A percentile compares a stretch with the other conserved stretches of the same genome.
Evolutionary conservation across 179 eudicot species (phyloP).

Genomic region (Beta lomatogona): DNA sequence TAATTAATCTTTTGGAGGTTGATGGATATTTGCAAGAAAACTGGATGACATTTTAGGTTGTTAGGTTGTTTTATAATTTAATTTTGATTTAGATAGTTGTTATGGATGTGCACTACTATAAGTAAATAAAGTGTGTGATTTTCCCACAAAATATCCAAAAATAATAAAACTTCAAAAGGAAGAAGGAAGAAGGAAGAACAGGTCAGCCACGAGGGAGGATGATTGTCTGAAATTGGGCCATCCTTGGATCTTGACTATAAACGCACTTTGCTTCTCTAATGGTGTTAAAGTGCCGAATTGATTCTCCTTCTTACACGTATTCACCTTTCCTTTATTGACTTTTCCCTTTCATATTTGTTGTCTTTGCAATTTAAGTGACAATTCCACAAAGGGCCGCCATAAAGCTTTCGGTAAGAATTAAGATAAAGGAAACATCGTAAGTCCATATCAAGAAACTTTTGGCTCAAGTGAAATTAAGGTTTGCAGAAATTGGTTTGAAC

Average conservation of each 20-base stretch:
- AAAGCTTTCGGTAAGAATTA: background rate
- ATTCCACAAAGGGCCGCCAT: conserved; percentile 6
- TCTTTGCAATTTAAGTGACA: conserved; percentile 29
- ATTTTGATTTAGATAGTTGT: too few species aligned
- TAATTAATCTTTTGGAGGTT: too few species aligned
- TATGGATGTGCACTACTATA: too few species aligned
- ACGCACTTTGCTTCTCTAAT: conserved; percentile 23
- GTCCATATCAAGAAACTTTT: background rate
- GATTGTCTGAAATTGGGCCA: background rate
- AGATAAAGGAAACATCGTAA: background rate
- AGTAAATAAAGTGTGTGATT: too few species aligned
- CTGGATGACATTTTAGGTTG: too few species aligned
- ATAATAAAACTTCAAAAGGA: background rate
- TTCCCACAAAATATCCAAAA: too few species aligned
- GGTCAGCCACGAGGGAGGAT: conserved; percentile 30
- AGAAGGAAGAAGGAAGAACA: conserved; percentile 1
- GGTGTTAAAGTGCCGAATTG: conserved; percentile 16
- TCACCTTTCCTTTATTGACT: conserved; percentile 25
- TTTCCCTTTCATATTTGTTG: background rate
- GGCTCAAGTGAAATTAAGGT: too few species aligned
- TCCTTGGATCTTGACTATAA: conserved; percentile 6
- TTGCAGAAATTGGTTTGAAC: too few species aligned
- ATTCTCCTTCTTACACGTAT: conserved; percentile 21
- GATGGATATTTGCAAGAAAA: too few species aligned
- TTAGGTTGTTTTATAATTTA: too few species aligned